Conservation (phyloP, 1,139 yeast species). For the Yamadazyma conglobata region DNA sequence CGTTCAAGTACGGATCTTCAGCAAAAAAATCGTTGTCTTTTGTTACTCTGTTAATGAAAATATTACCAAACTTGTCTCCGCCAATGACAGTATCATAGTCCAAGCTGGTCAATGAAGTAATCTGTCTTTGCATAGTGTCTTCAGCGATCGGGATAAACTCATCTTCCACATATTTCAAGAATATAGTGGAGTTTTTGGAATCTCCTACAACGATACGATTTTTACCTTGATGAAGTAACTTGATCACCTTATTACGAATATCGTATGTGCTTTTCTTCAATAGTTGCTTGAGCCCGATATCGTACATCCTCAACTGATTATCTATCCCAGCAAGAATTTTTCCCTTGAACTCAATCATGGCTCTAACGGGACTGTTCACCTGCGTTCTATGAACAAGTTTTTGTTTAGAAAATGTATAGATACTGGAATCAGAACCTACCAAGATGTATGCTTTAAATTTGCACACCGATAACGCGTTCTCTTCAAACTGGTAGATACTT, state of each 20-base stretch:
- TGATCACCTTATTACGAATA: slow-evolving; percentile 43
- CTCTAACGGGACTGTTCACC: slow-evolving; percentile 46
- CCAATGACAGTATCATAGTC: slow-evolving; percentile 77
- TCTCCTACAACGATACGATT: slow-evolving; percentile 69
- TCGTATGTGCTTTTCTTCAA: slow-evolving; percentile 57
- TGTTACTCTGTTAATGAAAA: slow-evolving; percentile 64
- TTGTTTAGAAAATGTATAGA: slow-evolving; percentile 7
- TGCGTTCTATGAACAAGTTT: slow-evolving; percentile 60
- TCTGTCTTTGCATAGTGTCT: slow-evolving; percentile 66
- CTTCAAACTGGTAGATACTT: not conserved
- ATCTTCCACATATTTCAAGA: slow-evolving; percentile 54
- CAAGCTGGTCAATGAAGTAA: slow-evolving; percentile 55
- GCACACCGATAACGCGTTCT: slow-evolving; percentile 9
- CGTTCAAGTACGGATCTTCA: slow-evolving; percentile 33
- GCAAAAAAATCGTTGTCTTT: slow-evolving; percentile 30
- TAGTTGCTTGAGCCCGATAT: slow-evolving; percentile 75
- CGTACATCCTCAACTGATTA: slow-evolving; percentile 57
- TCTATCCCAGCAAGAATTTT: slow-evolving; percentile 59
- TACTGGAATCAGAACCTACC: slow-evolving; percentile 28
- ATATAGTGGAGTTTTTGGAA: slow-evolving; percentile 52
- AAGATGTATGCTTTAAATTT: slow-evolving; percentile 16
- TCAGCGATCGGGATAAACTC: slow-evolving; percentile 62
- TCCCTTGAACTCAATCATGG: slow-evolving; percentile 58
- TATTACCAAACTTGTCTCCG: slow-evolving; percentile 89
- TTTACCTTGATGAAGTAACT: slow-evolving; percentile 49